Evolutionary conservation across 495 filamentous ascomycete genomes (phyloP).

Genomic region (Bryoglossum gracile): DNA sequence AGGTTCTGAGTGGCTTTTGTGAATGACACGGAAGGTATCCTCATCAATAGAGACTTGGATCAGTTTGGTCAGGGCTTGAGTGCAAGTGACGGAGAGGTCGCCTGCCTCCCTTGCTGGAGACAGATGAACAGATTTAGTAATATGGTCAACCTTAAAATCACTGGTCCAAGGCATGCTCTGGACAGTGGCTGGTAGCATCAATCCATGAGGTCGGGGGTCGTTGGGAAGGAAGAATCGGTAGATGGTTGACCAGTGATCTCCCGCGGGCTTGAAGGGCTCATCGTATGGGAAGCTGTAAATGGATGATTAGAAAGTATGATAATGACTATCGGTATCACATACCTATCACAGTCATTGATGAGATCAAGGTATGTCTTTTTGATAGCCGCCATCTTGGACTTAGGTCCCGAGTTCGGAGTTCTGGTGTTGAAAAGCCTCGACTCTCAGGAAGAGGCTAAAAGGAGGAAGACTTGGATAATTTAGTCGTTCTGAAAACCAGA

Average conservation of each 20-base stretch:
- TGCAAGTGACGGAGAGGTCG: slow-evolving; percentile 14
- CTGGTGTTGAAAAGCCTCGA: too few relatives aligned
- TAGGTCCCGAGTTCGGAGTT: too few relatives aligned
- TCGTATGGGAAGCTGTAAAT: slow-evolving; percentile 14
- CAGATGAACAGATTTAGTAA: slow-evolving; percentile 27
- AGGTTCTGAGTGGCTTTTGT: slow-evolving; percentile 37
- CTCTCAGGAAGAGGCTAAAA: too few relatives aligned
- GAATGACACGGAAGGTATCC: slow-evolving; percentile 32
- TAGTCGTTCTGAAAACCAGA: too few relatives aligned
- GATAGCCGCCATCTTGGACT: not conserved
- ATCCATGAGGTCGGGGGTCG: slow-evolving; percentile 35
- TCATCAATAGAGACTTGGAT: slow-evolving; percentile 32
- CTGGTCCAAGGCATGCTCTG: slow-evolving; percentile 39
- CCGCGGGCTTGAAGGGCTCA: slow-evolving; percentile 9
- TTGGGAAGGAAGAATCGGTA: slow-evolving; percentile 30
- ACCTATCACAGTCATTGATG: slow-evolving; percentile 20
- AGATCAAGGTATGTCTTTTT: slow-evolving; percentile 17
- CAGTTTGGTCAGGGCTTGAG: slow-evolving; percentile 30
- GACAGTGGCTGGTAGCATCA: slow-evolving; percentile 34
- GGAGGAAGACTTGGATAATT: too few relatives aligned
- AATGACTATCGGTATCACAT: not conserved
- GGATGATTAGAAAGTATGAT: not conserved
- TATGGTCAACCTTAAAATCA: slow-evolving; percentile 31
- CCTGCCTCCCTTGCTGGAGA: slow-evolving; percentile 23
- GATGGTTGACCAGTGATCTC: slow-evolving; percentile 19